These are phyloP conservation scores for Eucalyptus paniculata DNA, from an alignment of 345 rosid genomes.

Conservation along the genomic window DNA sequence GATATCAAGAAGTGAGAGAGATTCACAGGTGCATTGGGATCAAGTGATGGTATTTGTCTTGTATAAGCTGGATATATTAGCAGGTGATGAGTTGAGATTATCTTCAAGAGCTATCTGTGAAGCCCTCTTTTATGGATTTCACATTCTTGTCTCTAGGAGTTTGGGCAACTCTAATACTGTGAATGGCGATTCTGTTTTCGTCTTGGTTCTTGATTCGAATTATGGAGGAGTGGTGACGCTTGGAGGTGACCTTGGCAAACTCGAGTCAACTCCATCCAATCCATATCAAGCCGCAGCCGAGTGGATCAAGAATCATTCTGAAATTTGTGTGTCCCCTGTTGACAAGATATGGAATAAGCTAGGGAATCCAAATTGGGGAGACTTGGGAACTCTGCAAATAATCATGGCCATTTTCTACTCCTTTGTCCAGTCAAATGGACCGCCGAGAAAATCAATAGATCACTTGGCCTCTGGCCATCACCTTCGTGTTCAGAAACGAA, in stretches of 20 bases:
- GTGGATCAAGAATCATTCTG: slow-evolving; percentile 44
- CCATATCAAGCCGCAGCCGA: slow-evolving; percentile 25
- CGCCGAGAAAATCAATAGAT: slow-evolving; percentile 39
- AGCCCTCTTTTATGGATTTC: slow-evolving; percentile 53
- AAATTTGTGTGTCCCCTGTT: slow-evolving; percentile 32
- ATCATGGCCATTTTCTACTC: slow-evolving; percentile 48
- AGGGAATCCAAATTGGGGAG: slow-evolving; percentile 58
- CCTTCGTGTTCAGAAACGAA: slow-evolving; percentile 38
- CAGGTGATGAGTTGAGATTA: slow-evolving; percentile 24
- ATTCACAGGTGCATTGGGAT: slow-evolving; percentile 33
- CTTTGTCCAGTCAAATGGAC: slow-evolving; percentile 35
- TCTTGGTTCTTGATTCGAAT: slow-evolving; percentile 45
- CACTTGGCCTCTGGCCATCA: slow-evolving; percentile 36
- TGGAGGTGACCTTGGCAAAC: slow-evolving; percentile 36
- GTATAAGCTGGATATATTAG: slow-evolving; percentile 26
- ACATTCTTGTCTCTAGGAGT: slow-evolving; percentile 37
- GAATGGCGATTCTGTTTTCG: slow-evolving; percentile 18
- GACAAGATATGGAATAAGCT: slow-evolving; percentile 52
- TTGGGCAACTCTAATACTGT: slow-evolving; percentile 20
- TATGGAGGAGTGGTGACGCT: slow-evolving; percentile 54
- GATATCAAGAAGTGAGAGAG: slow-evolving; percentile 21
- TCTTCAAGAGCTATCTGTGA: slow-evolving; percentile 37
- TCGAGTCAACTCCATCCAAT: slow-evolving; percentile 12
- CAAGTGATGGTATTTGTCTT: slow-evolving; percentile 33
- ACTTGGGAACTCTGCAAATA: slow-evolving; percentile 42